A percentile compares a stretch with the other conserved stretches of the same genome.
These are phyloP conservation scores for Alternaria ethzedia DNA, from an alignment of 2,329 filamentous ascomycete species.

Conservation along the genomic window DNA sequence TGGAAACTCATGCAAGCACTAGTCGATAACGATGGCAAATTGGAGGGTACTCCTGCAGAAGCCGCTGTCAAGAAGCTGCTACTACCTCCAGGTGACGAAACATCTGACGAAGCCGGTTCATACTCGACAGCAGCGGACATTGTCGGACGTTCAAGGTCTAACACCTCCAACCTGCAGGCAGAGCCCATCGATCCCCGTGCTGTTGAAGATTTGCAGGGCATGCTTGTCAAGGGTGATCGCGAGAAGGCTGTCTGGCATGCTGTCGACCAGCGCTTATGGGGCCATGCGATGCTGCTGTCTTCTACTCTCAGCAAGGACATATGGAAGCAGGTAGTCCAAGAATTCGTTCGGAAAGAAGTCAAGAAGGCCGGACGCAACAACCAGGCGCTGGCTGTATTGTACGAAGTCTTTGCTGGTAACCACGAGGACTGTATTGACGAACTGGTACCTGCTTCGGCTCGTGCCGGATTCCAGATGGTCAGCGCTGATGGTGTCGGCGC, in stretches of 20 bases:
- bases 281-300: constrained; percentile 91
- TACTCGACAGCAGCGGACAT: constrained; percentile 47
- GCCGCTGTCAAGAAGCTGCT: constrained; percentile 78
- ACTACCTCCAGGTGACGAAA: constrained; percentile 60
- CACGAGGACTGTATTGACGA: constrained; percentile 94
- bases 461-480: constrained; percentile 90
- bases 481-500: constrained; percentile 67
- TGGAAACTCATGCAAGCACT: constrained; percentile 86
- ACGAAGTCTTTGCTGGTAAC: constrained; percentile 93
- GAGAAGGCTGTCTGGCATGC: constrained; percentile 94
- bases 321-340: constrained; percentile 92
- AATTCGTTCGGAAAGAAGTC: constrained; percentile 95
- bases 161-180: constrained; percentile 46
- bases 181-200: constrained; percentile 74
- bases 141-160: constrained; percentile 40
- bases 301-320: constrained; percentile 74
- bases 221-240: constrained; percentile 79
- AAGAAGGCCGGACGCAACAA: constrained; percentile 80
- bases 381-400: constrained; percentile 87
- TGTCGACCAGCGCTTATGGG: constrained; percentile 93
- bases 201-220: constrained; percentile 73
- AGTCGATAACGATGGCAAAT: constrained; percentile 81
- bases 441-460: constrained; percentile 88
- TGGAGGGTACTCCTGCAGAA: constrained; percentile 77
- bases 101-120: constrained; percentile 28